phyloP scores from a whole-genome alignment of 2,329 filamentous ascomycete species.

The Lasiodiplodia sp. region DNA sequence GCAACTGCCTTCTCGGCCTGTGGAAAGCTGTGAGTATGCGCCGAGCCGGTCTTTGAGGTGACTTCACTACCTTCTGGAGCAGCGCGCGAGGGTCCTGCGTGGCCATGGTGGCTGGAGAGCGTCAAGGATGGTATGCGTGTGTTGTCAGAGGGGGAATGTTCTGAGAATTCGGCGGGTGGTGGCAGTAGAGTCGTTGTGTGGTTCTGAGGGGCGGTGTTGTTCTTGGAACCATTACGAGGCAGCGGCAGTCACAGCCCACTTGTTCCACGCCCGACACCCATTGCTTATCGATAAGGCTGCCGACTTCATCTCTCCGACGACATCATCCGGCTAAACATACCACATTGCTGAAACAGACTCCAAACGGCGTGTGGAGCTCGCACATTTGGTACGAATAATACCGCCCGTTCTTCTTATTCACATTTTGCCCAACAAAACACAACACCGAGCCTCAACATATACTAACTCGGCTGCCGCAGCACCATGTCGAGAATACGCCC shows the following conservation, averaged over 20 bases:
- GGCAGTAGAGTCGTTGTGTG: constrained; percentile 2
- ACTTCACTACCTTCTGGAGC: constrained; percentile 71
- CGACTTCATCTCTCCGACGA: constrained; percentile 12
- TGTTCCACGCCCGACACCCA: not conserved
- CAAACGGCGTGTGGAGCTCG: not conserved
- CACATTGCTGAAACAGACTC: not conserved
- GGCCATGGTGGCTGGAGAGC: constrained; percentile 60
- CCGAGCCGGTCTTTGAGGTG: not conserved
- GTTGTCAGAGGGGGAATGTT: not conserved
- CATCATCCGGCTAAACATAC: not conserved
- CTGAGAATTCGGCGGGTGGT: not conserved
- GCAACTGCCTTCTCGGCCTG: constrained; percentile 87
- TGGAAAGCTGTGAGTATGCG: constrained; percentile 35
- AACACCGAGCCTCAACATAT: not conserved
- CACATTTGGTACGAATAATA: not conserved
- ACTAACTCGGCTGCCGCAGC: not conserved
- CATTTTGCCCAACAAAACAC: not conserved
- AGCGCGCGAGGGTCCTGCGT: constrained; percentile 76
- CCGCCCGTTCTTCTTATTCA: not conserved
- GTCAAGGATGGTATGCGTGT: too few species aligned
- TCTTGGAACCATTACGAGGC: constrained; percentile 28
- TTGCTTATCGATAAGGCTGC: constrained; percentile 22
- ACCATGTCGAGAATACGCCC: constrained; percentile 3
- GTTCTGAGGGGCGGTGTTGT: constrained; percentile 17
- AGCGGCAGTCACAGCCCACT: constrained; percentile 25